Conservation (phyloP, 2,329 filamentous ascomycete species). For the Ilyonectria sp. region DNA sequence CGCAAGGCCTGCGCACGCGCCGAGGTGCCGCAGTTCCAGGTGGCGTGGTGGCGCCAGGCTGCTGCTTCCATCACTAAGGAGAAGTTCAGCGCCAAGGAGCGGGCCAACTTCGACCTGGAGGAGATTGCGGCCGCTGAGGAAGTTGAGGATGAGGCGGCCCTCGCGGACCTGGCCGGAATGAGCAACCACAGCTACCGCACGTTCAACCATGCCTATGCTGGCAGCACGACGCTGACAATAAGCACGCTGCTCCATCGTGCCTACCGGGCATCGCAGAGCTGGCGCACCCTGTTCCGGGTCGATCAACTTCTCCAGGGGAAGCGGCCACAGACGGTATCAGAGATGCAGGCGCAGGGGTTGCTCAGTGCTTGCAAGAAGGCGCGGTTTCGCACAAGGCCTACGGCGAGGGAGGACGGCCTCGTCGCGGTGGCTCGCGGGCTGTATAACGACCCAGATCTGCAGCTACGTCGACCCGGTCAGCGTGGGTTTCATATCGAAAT, state of each 20-base stretch:
- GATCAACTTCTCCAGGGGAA: constrained; percentile 18
- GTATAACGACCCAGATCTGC: too few species aligned
- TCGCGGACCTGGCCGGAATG: constrained; percentile 11
- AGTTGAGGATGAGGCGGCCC: constrained; percentile 14
- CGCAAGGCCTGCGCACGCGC: constrained; percentile 9
- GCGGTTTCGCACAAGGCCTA: constrained; percentile 9
- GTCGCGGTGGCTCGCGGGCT: too few species aligned
- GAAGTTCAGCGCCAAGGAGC: constrained; percentile 25
- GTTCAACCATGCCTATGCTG: constrained; percentile 26
- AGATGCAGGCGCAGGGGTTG: constrained; percentile 1
- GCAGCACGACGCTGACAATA: constrained; percentile 23
- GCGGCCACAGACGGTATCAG: constrained; percentile 7
- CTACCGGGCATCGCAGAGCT: constrained; percentile 22
- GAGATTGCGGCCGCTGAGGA: constrained; percentile 9
- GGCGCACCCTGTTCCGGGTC: constrained; percentile 11
- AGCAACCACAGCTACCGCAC: constrained; percentile 21
- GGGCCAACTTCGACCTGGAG: constrained; percentile 22
- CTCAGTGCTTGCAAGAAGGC: constrained; percentile 7
- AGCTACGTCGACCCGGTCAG: too few species aligned
- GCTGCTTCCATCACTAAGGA: too few species aligned
- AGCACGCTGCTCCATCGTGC: constrained; percentile 20
- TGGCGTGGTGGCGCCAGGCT: too few species aligned
- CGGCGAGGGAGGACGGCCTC: constrained; percentile 2
- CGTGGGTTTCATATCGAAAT: too few species aligned
- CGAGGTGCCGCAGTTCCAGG: too few species aligned